phyloP scores from a whole-genome alignment of 495 filamentous ascomycete genomes.

The Penicillium malachiteum region DNA sequence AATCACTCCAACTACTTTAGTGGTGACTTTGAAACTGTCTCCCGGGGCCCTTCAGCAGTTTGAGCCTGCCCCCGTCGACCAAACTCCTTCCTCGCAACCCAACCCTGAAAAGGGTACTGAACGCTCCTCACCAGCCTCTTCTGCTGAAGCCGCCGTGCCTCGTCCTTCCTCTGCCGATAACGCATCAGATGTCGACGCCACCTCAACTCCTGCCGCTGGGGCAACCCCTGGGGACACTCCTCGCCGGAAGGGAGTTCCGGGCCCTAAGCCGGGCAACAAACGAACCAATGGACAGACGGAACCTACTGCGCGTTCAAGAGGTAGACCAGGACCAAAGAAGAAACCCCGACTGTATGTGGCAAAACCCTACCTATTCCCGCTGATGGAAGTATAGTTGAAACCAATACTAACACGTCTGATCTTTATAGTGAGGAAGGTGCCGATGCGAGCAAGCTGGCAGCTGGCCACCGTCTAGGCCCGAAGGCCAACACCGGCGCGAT shows the following conservation, averaged over 20 bases:
- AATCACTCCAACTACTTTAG: conserved; percentile 34
- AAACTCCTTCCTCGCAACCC: conserved; percentile 24
- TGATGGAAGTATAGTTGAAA: no score
- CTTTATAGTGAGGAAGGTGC: conserved; percentile 59
- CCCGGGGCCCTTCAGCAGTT: conserved; percentile 49
- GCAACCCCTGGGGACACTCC: conserved; percentile 55
- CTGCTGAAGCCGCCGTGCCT: conserved; percentile 46
- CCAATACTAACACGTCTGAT: conserved; percentile 14
- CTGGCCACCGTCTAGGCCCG: conserved; percentile 81
- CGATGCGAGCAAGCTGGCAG: conserved; percentile 45
- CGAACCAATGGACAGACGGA: conserved; percentile 60
- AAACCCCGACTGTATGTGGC: conserved; percentile 75
- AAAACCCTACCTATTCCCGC: not conserved
- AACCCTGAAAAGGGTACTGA: conserved; percentile 45
- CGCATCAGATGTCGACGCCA: conserved; percentile 55
- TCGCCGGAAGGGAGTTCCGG: conserved; percentile 55
- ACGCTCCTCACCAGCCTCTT: conserved; percentile 47
- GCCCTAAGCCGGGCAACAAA: conserved; percentile 58
- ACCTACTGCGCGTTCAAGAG: conserved; percentile 61
- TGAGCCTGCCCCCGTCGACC: conserved; percentile 24
- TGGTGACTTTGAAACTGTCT: conserved; percentile 56
- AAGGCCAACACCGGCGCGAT: conserved; percentile 98
- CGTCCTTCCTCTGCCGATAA: conserved; percentile 55
- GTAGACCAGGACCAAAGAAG: conserved; percentile 95
- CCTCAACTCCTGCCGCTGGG: conserved; percentile 50